Conservation (phyloP, 2,329 filamentous ascomycete genomes). For the Sordariomycetes sp. region DNA sequence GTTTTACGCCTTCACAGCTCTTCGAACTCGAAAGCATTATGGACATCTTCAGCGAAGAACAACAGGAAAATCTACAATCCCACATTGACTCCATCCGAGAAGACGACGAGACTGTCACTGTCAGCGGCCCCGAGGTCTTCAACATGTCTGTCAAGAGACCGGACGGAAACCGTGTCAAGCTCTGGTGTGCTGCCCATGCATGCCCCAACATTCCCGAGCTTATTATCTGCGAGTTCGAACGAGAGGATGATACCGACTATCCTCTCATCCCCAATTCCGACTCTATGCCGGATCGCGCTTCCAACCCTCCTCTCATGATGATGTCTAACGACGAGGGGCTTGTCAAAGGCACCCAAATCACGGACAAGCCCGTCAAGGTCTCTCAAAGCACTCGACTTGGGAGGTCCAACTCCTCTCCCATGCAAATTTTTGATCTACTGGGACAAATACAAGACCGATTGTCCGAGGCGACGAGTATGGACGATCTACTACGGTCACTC, state of each 20-base stretch:
- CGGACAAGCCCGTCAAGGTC: constrained; percentile 68
- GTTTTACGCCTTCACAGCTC: constrained; percentile 65
- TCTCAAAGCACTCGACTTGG: constrained; percentile 64
- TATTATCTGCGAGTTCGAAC: constrained; percentile 80
- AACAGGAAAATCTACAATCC: constrained; percentile 72
- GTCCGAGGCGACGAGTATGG: constrained; percentile 57
- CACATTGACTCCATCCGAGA: constrained; percentile 83
- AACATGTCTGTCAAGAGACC: constrained; percentile 60
- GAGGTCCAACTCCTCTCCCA: constrained; percentile 68
- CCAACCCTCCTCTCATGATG: constrained; percentile 62
- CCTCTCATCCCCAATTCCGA: constrained; percentile 47
- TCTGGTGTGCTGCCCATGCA: constrained; percentile 84
- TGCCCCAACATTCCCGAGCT: constrained; percentile 57
- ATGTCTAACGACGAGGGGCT: constrained; percentile 66
- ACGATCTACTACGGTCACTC: constrained; percentile 67
- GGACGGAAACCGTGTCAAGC: constrained; percentile 47
- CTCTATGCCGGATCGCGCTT: constrained; percentile 11
- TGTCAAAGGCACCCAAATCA: constrained; percentile 62
- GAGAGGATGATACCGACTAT: constrained; percentile 63
- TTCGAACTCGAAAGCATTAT: constrained; percentile 67
- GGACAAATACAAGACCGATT: constrained; percentile 86
- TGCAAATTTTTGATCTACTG: constrained; percentile 88
- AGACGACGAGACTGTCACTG: constrained; percentile 62
- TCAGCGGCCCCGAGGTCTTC: constrained; percentile 79
- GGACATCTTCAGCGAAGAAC: constrained; percentile 76